phyloP scores from a whole-genome alignment of 768 basidiomycete genomes.

The Lactarius akahatsu region DNA sequence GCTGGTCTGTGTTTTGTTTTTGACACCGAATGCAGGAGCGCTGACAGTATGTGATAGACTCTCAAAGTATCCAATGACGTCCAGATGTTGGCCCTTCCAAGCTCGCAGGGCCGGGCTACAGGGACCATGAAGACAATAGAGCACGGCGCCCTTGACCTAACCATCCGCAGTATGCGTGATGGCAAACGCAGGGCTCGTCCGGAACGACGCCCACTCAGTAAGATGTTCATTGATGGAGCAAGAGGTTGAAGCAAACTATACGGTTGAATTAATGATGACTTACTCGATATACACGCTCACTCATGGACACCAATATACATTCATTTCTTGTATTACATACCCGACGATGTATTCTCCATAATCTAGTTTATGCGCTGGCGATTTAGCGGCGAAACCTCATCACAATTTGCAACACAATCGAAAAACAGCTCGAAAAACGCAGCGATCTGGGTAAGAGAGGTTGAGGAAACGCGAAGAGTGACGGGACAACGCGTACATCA shows the following conservation, averaged over 20 bases:
- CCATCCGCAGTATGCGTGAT: conserved; percentile 75
- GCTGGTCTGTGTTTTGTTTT: conserved; percentile 18
- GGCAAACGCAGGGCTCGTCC: conserved; percentile 56
- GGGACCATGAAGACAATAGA: conserved; percentile 55
- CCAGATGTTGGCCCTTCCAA: conserved; percentile 35
- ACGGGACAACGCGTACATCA: conserved; percentile 49
- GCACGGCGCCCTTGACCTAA: conserved; percentile 80
- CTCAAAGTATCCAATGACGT: conserved; percentile 39
- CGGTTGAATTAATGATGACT: conserved; percentile 27
- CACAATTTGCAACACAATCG: conserved; percentile 57
- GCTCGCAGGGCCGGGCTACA: conserved; percentile 44
- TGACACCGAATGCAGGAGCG: neutral
- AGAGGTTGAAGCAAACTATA: conserved; percentile 34
- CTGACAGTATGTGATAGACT: conserved; percentile 38
- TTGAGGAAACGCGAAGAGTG: conserved; percentile 11
- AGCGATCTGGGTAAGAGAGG: conserved; percentile 45
- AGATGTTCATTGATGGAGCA: conserved; percentile 75
- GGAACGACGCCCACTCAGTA: conserved; percentile 58
- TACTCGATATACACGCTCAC: neutral
- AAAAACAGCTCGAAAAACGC: conserved; percentile 67
- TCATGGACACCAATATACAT: conserved; percentile 2
- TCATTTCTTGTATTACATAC: conserved; percentile 9
- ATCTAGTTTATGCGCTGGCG: neutral
- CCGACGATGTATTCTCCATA: neutral
- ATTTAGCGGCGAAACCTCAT: conserved; percentile 62